Conservation (phyloP, 768 basidiomycete species). For the Pholiota microspora region DNA sequence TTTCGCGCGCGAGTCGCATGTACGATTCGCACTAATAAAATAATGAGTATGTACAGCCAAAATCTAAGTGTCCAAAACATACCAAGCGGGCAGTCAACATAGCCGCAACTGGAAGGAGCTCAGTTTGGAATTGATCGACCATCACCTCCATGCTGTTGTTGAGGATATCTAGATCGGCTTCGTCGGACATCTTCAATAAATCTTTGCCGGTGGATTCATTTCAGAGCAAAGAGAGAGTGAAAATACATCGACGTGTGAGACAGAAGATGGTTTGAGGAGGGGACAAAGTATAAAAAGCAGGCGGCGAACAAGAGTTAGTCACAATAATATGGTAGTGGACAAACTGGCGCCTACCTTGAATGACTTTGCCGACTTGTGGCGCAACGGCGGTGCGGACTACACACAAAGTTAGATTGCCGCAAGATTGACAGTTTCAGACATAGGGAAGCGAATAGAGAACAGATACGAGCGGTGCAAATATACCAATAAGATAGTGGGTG, state of each 20-base stretch:
- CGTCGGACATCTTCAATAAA: conserved; percentile 86
- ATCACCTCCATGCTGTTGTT: conserved; percentile 83
- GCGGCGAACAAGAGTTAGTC: neutral
- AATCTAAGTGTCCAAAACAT: conserved; percentile 25
- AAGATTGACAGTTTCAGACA: conserved; percentile 2
- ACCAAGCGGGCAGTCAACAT: conserved; percentile 78
- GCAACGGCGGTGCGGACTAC: conserved; percentile 67
- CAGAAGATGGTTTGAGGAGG: neutral
- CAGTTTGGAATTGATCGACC: conserved; percentile 82
- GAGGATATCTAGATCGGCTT: conserved; percentile 85
- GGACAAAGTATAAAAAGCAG: neutral
- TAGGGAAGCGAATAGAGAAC: neutral
- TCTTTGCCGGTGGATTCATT: conserved; percentile 38
- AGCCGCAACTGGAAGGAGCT: conserved; percentile 82
- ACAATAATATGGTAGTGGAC: neutral
- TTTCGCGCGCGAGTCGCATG: conserved; percentile 72
- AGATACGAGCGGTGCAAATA: neutral
- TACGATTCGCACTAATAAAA: conserved; percentile 80
- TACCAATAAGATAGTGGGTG: neutral
- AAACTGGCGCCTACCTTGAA: conserved; percentile 60
- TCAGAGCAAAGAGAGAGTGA: neutral
- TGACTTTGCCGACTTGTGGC: conserved; percentile 81
- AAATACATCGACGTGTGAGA: too few species aligned
- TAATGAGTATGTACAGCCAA: neutral
- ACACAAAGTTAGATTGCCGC: conserved; percentile 5